Evolutionary conservation across 1,284 basidiomycete species (phyloP), one percentile per base, ranked within the genome.

Genomic region (Vanrija pseudolonga): DNA sequence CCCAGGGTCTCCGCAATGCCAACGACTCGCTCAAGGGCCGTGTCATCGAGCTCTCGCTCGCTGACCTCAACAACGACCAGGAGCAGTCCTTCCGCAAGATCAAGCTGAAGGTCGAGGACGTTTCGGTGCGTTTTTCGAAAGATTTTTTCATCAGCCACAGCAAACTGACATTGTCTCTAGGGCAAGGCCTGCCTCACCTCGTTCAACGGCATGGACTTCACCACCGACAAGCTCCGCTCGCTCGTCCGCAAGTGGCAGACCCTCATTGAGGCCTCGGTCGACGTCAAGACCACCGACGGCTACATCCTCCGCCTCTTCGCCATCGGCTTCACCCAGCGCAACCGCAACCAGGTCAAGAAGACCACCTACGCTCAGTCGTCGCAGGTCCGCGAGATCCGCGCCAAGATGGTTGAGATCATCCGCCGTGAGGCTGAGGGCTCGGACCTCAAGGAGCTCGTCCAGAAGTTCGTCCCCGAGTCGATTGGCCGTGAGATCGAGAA

Each of bases 201-300:
- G 81, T 99, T 99, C 89, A 89, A 95, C 82, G 96, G 95, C 77
- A 98, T 99, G 96, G 91, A 96, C 83, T 98, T 99, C 83, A 98
- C 96, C 63, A 96, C 93, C 63, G 96, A 99, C 87, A 98, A 98
- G 82, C 87, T 98, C 67, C 93, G 96, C 64, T 98, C 96, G 56
- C 92, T 99, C 72, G 96, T 98, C 69, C 92, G 95, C 79, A 99
- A 98, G 82, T 99, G 96, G 96, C 96, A 98, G 81, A 87, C 93
- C 39, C 88, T 98, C 73, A 94, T 99, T 73, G 95, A 99, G 83
- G 95, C 95, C 51, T 89, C 94, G 78, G 90, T 97, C 77, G 96
- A 99, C 77, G 91, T 99, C 73, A 94, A 93, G 83, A 99, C 96
- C 64, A 96, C 94, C 67, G 96, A 99, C 79, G 96, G 96, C 57